These are phyloP conservation scores for Kitagawia praeruptora DNA, from an alignment of 129 eudicot genomes.

Conservation along the genomic window DNA sequence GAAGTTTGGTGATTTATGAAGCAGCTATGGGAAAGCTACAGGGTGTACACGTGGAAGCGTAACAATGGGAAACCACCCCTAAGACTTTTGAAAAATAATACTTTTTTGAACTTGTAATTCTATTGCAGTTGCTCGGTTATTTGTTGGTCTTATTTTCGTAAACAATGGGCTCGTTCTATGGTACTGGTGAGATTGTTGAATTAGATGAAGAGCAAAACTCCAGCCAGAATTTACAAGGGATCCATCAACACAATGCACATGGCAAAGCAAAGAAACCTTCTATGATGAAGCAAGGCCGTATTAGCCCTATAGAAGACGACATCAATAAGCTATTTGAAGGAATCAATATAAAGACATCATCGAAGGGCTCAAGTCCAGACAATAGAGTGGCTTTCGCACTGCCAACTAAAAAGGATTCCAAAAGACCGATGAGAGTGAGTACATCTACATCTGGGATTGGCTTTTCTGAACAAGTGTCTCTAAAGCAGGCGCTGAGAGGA, in stretches of 20 bases:
- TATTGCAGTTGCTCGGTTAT: background rate
- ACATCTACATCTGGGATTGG: constrained; percentile 58
- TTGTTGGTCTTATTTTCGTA: background rate
- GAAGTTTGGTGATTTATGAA: background rate
- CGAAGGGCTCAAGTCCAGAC: constrained; percentile 40
- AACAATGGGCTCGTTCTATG: constrained; percentile 44
- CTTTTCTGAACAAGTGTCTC: constrained; percentile 63
- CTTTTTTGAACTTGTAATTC: background rate
- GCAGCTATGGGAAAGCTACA: background rate
- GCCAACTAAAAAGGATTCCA: constrained; percentile 49
- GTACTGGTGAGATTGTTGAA: constrained; percentile 73
- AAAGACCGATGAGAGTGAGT: constrained; percentile 63
- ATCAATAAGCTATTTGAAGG: constrained; percentile 77
- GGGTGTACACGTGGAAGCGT: background rate
- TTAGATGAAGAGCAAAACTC: constrained; percentile 39
- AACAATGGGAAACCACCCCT: background rate
- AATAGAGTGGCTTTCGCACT: constrained; percentile 28
- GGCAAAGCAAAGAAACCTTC: constrained; percentile 48
- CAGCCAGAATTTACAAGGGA: constrained; percentile 14
- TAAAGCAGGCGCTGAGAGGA: constrained; percentile 89
- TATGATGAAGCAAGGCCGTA: constrained; percentile 28
- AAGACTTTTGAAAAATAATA: background rate
- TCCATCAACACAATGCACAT: constrained; percentile 12
- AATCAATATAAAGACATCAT: constrained; percentile 41
- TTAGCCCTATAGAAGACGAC: constrained; percentile 59